Base-by-base conservation (phyloP, 1,284 basidiomycete species). In the Cryptococcus hybrid region DNA sequence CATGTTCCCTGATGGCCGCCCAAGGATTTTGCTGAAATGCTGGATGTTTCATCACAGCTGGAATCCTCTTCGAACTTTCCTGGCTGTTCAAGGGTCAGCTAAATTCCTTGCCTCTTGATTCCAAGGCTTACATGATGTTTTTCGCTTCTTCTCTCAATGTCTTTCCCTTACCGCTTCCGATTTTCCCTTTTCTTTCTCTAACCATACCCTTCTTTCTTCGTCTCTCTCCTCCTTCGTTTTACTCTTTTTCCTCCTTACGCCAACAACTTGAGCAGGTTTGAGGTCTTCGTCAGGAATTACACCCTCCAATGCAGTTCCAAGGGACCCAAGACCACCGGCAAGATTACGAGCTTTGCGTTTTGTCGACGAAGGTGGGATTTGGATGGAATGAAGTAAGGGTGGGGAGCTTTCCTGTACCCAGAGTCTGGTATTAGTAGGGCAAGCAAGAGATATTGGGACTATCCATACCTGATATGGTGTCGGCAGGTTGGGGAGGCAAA, bases 1-100 rank as follows among this genome's bases (percentile, higher is more conserved):
- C 76, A 55, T 78, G 76, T 46, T 74, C 64, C 13, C 77, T 62
- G 55, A 78, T 78, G 12, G 75, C 71, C 2, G 73, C 75, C 70
- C 75, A 78, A 2, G 77, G 77, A 55, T 73, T 72, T 9, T 67
- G 59, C 59, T 75, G 71, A 67, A 70, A 78, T 1, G 69, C 65
- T 2, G 74, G 74, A 59, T 77, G 75, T 24, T 65, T 59, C 60
- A 77, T 63, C 37, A 78, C 69, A 1, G 73, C 73, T 9, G 72
- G 71, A 58, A 76, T 71, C 44, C 74, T 61, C 50, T 65, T 68
- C 5, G 69, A 66, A 37, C 68, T 65, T 40, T 64, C 56, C 44
- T 67, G 59, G 24, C 74, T 76, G 59, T 47, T 15, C 8, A 38
- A 13, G 11, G 11, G 7, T 56, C 43, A 18, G 34, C 11, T 7